These are phyloP conservation scores for Xylariaceae sp. DNA, from an alignment of 2,329 filamentous ascomycete genomes.

Conservation along the genomic window DNA sequence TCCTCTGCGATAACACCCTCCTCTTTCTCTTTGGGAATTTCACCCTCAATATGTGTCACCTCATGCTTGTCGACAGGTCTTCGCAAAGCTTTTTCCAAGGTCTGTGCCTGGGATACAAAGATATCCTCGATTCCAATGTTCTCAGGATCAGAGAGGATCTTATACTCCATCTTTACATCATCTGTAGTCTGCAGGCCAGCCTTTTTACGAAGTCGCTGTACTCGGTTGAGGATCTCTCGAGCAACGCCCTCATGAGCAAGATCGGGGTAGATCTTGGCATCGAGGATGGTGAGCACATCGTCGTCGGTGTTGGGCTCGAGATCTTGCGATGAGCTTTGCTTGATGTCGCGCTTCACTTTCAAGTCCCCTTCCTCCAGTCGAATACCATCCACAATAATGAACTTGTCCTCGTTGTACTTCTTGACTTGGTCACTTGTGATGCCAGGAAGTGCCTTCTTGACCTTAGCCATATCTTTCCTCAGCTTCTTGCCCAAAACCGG, in stretches of 20 bases:
- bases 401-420: slow-evolving; percentile 66
- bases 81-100: slow-evolving; percentile 73
- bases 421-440: slow-evolving; percentile 79
- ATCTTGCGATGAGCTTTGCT: slow-evolving; percentile 67
- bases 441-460: slow-evolving; percentile 82
- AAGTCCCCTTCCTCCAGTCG: slow-evolving; percentile 77
- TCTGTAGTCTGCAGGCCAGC: slow-evolving; percentile 87
- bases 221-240: slow-evolving; percentile 86
- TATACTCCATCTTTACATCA: slow-evolving; percentile 93
- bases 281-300: slow-evolving; percentile 88
- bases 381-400: slow-evolving; percentile 82
- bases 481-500: slow-evolving; percentile 93
- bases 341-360: slow-evolving; percentile 73
- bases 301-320: slow-evolving; percentile 85
- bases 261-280: slow-evolving; percentile 76
- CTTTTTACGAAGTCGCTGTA: slow-evolving; percentile 91
- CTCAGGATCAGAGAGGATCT: slow-evolving; percentile 73
- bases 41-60: slow-evolving; percentile 54
- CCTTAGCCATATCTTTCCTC: slow-evolving; percentile 87
- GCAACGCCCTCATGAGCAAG: slow-evolving; percentile 84
- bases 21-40: slow-evolving; percentile 45
- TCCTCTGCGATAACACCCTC: slow-evolving; percentile 70
- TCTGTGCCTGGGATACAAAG: slow-evolving; percentile 62
- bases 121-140: slow-evolving; percentile 66
- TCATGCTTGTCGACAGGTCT: slow-evolving; percentile 70